phyloP scores from a whole-genome alignment of 176 grass and related monocot genomes.

The Miscanthus lutarioriparius region DNA sequence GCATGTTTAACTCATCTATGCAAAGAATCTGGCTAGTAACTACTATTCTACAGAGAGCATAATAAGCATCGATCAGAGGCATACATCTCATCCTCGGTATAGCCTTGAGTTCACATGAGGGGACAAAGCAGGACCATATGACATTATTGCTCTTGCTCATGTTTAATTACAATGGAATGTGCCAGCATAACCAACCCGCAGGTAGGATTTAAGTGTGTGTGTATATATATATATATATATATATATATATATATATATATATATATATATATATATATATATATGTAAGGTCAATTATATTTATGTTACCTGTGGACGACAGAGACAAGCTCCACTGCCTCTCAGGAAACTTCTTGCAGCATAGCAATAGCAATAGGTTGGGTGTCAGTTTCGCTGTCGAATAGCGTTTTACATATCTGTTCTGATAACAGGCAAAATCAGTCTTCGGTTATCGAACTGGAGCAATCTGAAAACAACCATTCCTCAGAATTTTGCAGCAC shows the following conservation, averaged over 20 bases:
- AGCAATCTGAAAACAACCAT: neutral
- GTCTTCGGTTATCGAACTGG: neutral
- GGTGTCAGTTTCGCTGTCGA: neutral
- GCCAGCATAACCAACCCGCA: conserved; percentile 29
- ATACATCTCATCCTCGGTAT: neutral
- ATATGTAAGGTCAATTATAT: conserved; percentile 21
- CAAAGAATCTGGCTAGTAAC: neutral
- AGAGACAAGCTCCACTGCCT: conserved; percentile 24
- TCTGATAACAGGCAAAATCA: neutral
- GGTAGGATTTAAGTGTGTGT: too few species aligned
- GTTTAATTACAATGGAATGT: conserved; percentile 29
- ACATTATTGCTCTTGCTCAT: neutral
- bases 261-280: too few species aligned
- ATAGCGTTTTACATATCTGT: neutral
- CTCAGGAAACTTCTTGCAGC: conserved; percentile 20
- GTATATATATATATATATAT: too few species aligned
- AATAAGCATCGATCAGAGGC: conserved; percentile 21
- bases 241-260: too few species aligned
- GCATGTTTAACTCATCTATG: neutral
- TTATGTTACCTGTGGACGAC: conserved; percentile 13
- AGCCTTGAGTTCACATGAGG: conserved; percentile 6
- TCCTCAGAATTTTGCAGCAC: neutral
- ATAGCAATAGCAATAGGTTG: neutral
- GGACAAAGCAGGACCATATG: conserved; percentile 7
- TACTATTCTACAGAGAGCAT: neutral